A percentile compares a stretch with the other conserved stretches of the same genome.
Evolutionary conservation across 2,329 filamentous ascomycete species (phyloP).

Genomic region (Beauveria varroae): DNA sequence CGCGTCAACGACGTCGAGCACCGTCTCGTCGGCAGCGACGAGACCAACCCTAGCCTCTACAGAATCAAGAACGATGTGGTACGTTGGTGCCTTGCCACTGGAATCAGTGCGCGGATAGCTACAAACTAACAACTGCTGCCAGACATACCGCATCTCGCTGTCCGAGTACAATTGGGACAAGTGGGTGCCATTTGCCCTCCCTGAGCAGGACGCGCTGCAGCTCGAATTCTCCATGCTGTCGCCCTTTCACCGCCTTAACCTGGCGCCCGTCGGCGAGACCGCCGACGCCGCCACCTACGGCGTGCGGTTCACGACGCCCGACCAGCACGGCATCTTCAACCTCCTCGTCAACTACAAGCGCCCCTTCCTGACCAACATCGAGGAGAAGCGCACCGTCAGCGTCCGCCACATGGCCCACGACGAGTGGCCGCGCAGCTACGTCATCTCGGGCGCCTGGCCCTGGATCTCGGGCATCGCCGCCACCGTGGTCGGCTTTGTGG

Average conservation of each 20-base stretch:
- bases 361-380: constrained; percentile 79
- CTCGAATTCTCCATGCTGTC: constrained; percentile 99
- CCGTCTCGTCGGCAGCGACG: constrained; percentile 48
- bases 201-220: constrained; percentile 67
- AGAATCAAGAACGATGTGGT: constrained; percentile 95
- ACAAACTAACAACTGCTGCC: not conserved
- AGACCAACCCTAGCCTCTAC: constrained; percentile 80
- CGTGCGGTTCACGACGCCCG: constrained; percentile 72
- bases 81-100: constrained; percentile 34
- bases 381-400: constrained; percentile 92
- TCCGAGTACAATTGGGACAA: constrained; percentile 75
- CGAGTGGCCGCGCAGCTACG: constrained; percentile 87
- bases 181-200: constrained; percentile 66
- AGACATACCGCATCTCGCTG: constrained; percentile 82
- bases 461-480: constrained; percentile 86
- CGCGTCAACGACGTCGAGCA: constrained; percentile 80
- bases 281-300: constrained; percentile 66
- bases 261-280: constrained; percentile 51
- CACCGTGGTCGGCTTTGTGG: constrained; percentile 76
- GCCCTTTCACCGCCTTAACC: constrained; percentile 83
- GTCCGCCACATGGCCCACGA: constrained; percentile 96
- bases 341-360: constrained; percentile 97
- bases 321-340: constrained; percentile 99
- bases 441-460: constrained; percentile 85
- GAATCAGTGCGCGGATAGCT: not conserved